A percentile compares a stretch with the other conserved stretches of the same genome.
Conservation (phyloP, 768 basidiomycete genomes). For the Trichaptum fuscoviolaceum region DNA sequence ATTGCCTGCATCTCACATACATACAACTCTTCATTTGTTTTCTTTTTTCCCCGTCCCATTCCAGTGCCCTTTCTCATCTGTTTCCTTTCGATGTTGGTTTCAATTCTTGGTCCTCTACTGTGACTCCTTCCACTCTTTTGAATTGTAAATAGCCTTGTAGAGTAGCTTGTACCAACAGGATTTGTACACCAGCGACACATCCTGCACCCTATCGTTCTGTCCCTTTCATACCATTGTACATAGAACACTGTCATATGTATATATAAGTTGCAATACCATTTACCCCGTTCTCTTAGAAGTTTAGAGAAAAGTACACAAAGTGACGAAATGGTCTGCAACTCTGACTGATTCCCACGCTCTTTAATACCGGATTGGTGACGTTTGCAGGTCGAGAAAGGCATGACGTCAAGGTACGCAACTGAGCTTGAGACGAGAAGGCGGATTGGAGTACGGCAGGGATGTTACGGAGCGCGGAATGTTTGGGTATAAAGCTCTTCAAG, state of each 20-base stretch:
- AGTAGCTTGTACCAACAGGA: neutral
- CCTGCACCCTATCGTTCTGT: neutral
- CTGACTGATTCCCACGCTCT: too few relatives aligned
- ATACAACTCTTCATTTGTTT: neutral
- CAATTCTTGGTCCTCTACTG: neutral
- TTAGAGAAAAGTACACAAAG: neutral
- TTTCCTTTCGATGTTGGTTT: neutral
- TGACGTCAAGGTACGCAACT: conserved; percentile 1
- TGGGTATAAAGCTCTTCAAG: neutral
- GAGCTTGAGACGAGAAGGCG: neutral
- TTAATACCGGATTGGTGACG: too few relatives aligned
- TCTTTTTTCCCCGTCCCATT: neutral
- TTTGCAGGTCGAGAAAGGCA: neutral
- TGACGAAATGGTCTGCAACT: too few relatives aligned
- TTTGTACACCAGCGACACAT: neutral
- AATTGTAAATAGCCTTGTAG: neutral
- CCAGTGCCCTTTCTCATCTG: neutral
- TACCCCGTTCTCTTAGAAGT: neutral
- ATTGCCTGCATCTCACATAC: neutral
- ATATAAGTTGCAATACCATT: neutral
- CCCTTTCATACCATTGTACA: neutral
- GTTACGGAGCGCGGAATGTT: neutral
- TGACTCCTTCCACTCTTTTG: neutral
- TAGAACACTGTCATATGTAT: neutral
- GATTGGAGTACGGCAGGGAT: neutral